Evolutionary conservation across 768 basidiomycete species (phyloP).

Genomic region (Paxillus involutus): DNA sequence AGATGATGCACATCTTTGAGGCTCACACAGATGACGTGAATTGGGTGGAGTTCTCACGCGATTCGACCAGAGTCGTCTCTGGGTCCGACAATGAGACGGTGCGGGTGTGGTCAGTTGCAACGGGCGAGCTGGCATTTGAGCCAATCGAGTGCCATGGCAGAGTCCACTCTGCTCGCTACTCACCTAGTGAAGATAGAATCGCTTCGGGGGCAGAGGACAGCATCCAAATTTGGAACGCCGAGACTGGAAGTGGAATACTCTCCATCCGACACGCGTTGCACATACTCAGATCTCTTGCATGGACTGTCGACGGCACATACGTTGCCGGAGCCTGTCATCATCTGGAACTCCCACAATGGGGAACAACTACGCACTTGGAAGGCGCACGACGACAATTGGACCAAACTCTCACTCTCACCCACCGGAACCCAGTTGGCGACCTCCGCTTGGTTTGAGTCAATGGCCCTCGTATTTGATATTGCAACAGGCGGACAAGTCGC

Average conservation of each 20-base stretch:
- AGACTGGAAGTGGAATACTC: not conserved
- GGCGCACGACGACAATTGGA: no score
- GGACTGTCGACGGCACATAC: no score
- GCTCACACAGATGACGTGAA: slow-evolving; percentile 9
- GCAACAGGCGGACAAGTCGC: not conserved
- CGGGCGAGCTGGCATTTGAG: no score
- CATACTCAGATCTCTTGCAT: no score
- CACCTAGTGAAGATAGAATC: slow-evolving; percentile 2
- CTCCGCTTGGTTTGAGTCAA: not conserved
- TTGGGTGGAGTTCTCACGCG: no score
- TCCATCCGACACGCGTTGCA: not conserved
- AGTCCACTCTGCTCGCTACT: slow-evolving; percentile 43
- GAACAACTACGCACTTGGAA: not conserved
- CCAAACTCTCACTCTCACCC: not conserved
- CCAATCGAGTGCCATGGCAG: no score
- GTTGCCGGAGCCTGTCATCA: no score
- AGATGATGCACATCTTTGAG: not conserved
- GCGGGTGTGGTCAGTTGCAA: no score
- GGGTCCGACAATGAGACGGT: no score
- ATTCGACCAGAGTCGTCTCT: no score
- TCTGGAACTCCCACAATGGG: not conserved
- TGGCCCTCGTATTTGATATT: not conserved
- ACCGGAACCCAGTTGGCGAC: not conserved
- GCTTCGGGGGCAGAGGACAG: not conserved
- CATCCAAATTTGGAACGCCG: not conserved